Evolutionary conservation across 257 asterid genomes (phyloP), one percentile per base, ranked within the genome.

Genomic region (Lithospermum erythrorhizon): DNA sequence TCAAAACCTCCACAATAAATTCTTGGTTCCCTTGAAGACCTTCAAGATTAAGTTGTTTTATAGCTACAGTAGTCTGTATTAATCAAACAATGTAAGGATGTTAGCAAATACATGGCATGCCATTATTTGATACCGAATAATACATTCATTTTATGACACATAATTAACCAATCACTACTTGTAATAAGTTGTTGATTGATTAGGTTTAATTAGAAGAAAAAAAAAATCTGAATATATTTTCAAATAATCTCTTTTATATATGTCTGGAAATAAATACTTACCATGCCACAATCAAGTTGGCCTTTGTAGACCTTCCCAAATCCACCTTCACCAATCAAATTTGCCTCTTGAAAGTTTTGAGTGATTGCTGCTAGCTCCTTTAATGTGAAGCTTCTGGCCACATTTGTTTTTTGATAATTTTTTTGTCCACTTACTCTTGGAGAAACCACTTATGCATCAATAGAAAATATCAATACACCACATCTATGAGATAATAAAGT

Each of bases 1-100:
- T 90, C 5, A 90, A 93, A 59, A 90, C 94, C 79, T 90, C 95
- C 61, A 87, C 86, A 0, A 87, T 85, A 74, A 90, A 90, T 64
- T 90, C 97, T 71, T 87, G 90, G 75, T 82, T 78, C 62, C 97
- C 97, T 73, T 90, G 97, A 67, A 77, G 83, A 14, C 97, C 97
- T 41, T 90, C 90, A 18, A 77, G 90, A 74, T 90, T 87, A 58
- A 90, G 94, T 72, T 73, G 93, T 72, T 90, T 90, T 62, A 90
- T 78, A n/a, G 97, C 97, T 51, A 87, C 96, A 66, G 67, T 58
- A 66, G 67, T 58, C 96, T 87, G 78, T 19, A 18, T 61, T 52
- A 60, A 67, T 48, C 61, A 74, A 20, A 54, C 61, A 22, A 18
- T 24, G 22, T 27, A 53, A 35, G 9, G 6, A 19, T 5, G 15